phyloP scores from a whole-genome alignment of 495 filamentous ascomycete species.

The Venustampulla echinocandica region DNA sequence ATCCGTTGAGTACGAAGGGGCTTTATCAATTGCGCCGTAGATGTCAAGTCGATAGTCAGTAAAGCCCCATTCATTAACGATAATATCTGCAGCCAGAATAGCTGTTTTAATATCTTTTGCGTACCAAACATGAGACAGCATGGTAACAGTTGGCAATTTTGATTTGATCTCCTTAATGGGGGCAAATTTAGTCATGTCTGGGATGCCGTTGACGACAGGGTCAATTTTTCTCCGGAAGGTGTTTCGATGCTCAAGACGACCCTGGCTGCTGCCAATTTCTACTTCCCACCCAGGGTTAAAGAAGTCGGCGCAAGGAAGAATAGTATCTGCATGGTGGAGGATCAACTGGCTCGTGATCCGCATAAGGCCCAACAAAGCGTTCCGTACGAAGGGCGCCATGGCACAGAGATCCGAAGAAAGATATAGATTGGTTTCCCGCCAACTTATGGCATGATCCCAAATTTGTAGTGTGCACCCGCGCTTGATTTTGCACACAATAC shows the following conservation, averaged over 20 bases:
- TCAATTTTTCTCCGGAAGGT: constrained; percentile 55
- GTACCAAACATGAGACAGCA: constrained; percentile 57
- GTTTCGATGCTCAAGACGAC: constrained; percentile 48
- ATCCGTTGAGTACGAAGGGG: constrained; percentile 51
- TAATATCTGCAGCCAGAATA: constrained; percentile 53
- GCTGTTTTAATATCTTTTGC: constrained; percentile 59
- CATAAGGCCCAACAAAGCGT: constrained; percentile 46
- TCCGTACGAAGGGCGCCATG: constrained; percentile 49
- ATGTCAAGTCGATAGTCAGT: constrained; percentile 54
- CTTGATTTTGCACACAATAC: constrained; percentile 58
- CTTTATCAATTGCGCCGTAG: constrained; percentile 53
- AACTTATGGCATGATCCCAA: constrained; percentile 62
- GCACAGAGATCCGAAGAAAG: constrained; percentile 52
- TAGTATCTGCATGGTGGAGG: constrained; percentile 56
- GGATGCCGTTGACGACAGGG: constrained; percentile 61
- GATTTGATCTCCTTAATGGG: constrained; percentile 51
- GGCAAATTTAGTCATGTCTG: constrained; percentile 54
- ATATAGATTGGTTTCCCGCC: constrained; percentile 54
- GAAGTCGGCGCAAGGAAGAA: constrained; percentile 56
- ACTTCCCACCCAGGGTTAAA: constrained; percentile 63
- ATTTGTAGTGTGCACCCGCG: constrained; percentile 52
- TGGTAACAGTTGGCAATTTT: constrained; percentile 50
- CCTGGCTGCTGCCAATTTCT: constrained; percentile 54
- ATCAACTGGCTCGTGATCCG: constrained; percentile 47
- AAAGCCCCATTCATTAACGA: constrained; percentile 59